These are phyloP conservation scores for Penicillium odoratum DNA, from an alignment of 495 filamentous ascomycete genomes.

Conservation along the genomic window DNA sequence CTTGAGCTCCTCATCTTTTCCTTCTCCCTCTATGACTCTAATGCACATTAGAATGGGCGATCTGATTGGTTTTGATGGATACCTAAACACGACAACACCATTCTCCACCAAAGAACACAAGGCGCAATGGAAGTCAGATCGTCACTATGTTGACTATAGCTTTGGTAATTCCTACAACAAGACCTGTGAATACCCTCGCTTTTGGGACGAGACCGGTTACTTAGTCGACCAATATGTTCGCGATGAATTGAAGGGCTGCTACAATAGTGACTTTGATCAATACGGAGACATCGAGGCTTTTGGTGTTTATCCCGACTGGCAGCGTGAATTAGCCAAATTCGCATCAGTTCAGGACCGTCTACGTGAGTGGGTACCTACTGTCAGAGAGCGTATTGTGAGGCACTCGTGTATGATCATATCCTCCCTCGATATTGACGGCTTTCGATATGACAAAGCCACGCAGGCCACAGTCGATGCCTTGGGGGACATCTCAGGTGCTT, in stretches of 20 bases:
- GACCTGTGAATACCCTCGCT: slow-evolving; percentile 62
- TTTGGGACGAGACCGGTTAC: slow-evolving; percentile 65
- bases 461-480: slow-evolving; percentile 66
- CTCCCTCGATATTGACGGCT: slow-evolving; percentile 68
- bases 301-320: slow-evolving; percentile 67
- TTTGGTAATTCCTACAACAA: slow-evolving; percentile 58
- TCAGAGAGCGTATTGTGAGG: slow-evolving; percentile 56
- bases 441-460: slow-evolving; percentile 68
- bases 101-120: slow-evolving; percentile 58
- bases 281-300: slow-evolving; percentile 71
- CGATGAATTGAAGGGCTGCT: slow-evolving; percentile 57
- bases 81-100: slow-evolving; percentile 64
- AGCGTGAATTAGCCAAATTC: slow-evolving; percentile 70
- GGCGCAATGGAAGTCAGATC: slow-evolving; percentile 57
- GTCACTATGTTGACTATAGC: slow-evolving; percentile 64
- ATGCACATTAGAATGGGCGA: slow-evolving; percentile 57
- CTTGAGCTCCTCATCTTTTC: not conserved
- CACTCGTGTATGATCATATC: slow-evolving; percentile 68
- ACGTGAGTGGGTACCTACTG: slow-evolving; percentile 66
- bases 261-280: slow-evolving; percentile 70
- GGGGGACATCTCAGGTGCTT: slow-evolving; percentile 53
- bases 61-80: slow-evolving; percentile 67
- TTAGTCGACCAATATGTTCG: slow-evolving; percentile 47
- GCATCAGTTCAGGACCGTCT: slow-evolving; percentile 74
- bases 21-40: not conserved